Evolutionary conservation across 2,329 filamentous ascomycete genomes (phyloP), one percentile per base, ranked within the genome.

Genomic region (Leptographium wingfieldii): DNA sequence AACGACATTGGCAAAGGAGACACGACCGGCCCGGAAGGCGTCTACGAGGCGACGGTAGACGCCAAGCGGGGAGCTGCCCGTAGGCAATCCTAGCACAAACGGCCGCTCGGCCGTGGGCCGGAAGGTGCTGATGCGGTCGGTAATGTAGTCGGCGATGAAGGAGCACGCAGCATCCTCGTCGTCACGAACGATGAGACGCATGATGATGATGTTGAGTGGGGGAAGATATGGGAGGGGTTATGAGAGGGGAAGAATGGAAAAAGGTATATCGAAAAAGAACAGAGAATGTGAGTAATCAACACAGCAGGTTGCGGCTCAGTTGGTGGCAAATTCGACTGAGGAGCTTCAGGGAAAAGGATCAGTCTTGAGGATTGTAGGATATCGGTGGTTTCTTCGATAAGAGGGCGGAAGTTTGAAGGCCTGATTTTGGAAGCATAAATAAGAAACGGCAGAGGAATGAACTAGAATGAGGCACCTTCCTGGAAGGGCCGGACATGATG

Each of bases 131-230:
- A 90, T 89, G 63, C 86, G 82, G 67, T 85, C 84, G 72, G 89
- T 80, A 63, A 90, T 85, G 72, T 90, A 89, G 69, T 87, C 80
- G 59, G 86, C 85, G 63, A 89, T 82, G 70, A 87, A 88, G 66
- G 80, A 76, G 59, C 85, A 85, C 55, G 84, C 85, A 59, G 77
- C 73, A 59, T 76, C 73, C 62, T 82, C 77, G 66, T 86, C 77
- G 67, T 88, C 82, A 68, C 85, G 78, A 67, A 90, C 84, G 70
- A 90, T 88, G 67, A 90, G 82, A 73, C 86, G 82, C 87, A 87
- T 90, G 62, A 62, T 69, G 67, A 43, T n/a, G 43, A 9, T n/a
- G 3, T 25, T 38, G 12, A 9, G n/a, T 19, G 43, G n/a, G 19
- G 61, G 31, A 52, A 11, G 56, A 11, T 14, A 22, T 10, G 33